Base-by-base conservation (phyloP, 1,284 basidiomycete genomes). In the Trametes polyzona region DNA sequence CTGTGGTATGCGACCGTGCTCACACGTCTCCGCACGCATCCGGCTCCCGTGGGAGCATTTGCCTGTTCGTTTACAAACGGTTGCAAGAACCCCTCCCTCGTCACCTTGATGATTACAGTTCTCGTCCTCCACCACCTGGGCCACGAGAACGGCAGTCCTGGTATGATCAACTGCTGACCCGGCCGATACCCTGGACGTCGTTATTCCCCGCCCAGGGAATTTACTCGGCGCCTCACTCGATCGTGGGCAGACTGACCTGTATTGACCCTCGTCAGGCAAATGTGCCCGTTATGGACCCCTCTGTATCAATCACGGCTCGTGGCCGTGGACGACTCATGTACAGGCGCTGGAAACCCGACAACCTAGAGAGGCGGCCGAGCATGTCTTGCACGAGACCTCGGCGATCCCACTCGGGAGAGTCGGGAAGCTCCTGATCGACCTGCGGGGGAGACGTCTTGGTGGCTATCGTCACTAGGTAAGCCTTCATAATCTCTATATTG, bases 101-200 rank as follows among this genome's bases (percentile, higher is more conserved):
- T 24, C 58, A 63, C 19, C n/a, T 47, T 27, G 58, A 59, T 4
- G 23, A 52, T 16, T 60, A 59, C 30, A 50, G 47, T 5, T 27
- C 33, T 19, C 32, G 37, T 5, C 60, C 58, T 37, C 39, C 41
- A 19, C 44, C 52, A 29, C 40, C 39, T 11, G 52, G 47, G 29
- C 41, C 58, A 10, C 40, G 33, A 29, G 51, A 61, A 23, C 52
- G 52, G 19, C 33, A 47, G 11, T 61, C 57, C 11, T 62, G 67
- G 11, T 61, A 64, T 27, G 61, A 65, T 37, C 17, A 54, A 16
- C 23, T 57, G 12, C 23, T 46, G 4, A 26, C 42, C 35, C 47
- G 36, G 37, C n/a, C 9, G 68, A 71, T n/a, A 55, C 57, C 11
- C 71, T 71, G 69, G 67, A 72, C 19, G 53, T 69, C 39, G 71